These are phyloP conservation scores for Exophiala bonariae DNA, from an alignment of 2,329 filamentous ascomycete genomes.

Conservation along the genomic window DNA sequence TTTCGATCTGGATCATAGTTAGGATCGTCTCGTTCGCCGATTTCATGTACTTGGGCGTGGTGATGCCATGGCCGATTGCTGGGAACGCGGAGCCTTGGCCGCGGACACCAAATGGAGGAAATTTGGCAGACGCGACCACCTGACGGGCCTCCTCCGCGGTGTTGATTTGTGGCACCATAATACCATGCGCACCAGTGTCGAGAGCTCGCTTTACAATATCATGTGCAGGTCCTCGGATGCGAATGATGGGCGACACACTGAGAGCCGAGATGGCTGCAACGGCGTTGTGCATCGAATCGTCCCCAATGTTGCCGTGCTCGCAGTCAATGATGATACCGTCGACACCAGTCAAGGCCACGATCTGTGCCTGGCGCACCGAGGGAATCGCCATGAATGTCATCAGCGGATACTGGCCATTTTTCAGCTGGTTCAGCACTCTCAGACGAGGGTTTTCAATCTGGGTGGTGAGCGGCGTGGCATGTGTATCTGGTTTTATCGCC, in stretches of 20 bases:
- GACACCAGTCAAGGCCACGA: conserved; percentile 57
- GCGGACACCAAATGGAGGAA: conserved; percentile 32
- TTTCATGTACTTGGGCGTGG: conserved; percentile 34
- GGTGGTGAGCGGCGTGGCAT: conserved; percentile 34
- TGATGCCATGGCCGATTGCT: not conserved
- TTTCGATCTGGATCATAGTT: conserved; percentile 45
- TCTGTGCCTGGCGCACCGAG: conserved; percentile 49
- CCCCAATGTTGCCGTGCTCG: conserved; percentile 28
- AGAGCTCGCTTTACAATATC: conserved; percentile 43
- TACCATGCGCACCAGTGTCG: conserved; percentile 38
- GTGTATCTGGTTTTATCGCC: conserved; percentile 19
- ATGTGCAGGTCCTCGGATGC: conserved; percentile 35
- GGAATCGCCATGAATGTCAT: conserved; percentile 54
- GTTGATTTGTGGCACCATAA: conserved; percentile 36
- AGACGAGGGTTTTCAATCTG: conserved; percentile 42
- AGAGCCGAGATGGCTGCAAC: conserved; percentile 37
- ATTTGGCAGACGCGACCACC: conserved; percentile 33
- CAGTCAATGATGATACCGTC: conserved; percentile 26
- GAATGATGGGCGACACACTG: conserved; percentile 36
- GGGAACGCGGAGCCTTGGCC: conserved; percentile 24
- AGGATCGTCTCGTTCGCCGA: conserved; percentile 34
- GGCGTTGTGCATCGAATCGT: conserved; percentile 23
- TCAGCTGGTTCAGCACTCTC: conserved; percentile 46
- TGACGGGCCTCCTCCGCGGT: conserved; percentile 15
- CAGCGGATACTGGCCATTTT: conserved; percentile 40